Evolutionary conservation across 768 basidiomycete genomes (phyloP), one percentile per base, ranked within the genome.

Genomic region (Cubamyces sp.): DNA sequence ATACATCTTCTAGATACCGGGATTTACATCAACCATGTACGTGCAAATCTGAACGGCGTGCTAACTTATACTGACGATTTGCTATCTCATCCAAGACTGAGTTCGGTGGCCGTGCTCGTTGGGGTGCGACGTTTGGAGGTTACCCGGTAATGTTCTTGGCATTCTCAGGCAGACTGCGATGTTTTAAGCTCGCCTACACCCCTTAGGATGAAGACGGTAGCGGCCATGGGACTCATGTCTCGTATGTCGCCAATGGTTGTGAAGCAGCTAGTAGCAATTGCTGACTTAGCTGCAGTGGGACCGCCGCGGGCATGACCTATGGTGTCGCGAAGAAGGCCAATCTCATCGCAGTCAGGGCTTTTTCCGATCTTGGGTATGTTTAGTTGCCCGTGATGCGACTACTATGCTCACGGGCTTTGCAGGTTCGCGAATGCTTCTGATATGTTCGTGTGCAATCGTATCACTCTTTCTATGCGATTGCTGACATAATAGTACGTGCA

Each of bases 51-150:
- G 11, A 5, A 19, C 5, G 26, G 11, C 16, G 34, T 25, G 21
- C 23, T 21, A 42, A 43, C 23, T 14, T 37, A 26, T 6, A 6
- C 15, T 28, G 34, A 25, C 47, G 30, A 19, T 45, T 25, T 51
- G 21, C 11, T 3, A 5, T 15, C 26, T 23, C 18, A 14, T 1
- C 5, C 16, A 61, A 78, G 77, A 48, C 48, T n/a, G 67, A 77
- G 62, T 82, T 82, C 57, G 77, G 71, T 59, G 79, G 78, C 4
- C 78, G 81, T 42, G 80, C 79, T n/a, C 64, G 57, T 18, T 79
- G 76, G 76, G 81, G 79, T 11, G 67, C 70, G 2, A 76, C 73
- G 37, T 78, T 79, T 54, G 74, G 74, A 14, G 70, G 46, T 67
- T 71, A 64, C 52, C 40, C 51, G 6, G 56, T 61, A 26, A 41